Evolutionary conservation across 78 protist species (phyloP).

Genomic region (Emiliania huxleyi): DNA sequence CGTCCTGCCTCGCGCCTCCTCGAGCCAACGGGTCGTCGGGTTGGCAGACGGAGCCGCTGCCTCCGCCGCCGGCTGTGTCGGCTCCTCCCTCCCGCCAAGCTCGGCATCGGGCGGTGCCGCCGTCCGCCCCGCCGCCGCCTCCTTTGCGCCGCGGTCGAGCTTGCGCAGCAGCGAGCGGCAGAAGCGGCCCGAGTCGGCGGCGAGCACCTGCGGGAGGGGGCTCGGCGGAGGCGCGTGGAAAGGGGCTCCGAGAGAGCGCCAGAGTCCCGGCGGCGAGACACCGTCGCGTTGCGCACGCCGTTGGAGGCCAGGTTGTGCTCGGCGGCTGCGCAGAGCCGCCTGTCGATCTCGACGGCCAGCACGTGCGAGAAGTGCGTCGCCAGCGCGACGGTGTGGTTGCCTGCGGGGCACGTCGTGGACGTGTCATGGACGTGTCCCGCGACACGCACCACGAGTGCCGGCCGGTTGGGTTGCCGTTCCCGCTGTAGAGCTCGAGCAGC

Average conservation of each 20-base stretch:
- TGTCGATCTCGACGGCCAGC: constrained; percentile 39
- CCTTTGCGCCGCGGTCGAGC: neutral
- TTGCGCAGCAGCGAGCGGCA: neutral
- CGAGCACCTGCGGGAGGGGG: too few relatives aligned
- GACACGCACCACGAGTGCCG: neutral
- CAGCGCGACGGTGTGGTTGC: constrained; percentile 41
- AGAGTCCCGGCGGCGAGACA: too few relatives aligned
- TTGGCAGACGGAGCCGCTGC: too few relatives aligned
- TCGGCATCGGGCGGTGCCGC: too few relatives aligned
- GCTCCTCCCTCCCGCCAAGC: too few relatives aligned
- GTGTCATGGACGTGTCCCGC: too few relatives aligned
- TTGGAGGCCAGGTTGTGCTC: neutral
- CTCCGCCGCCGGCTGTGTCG: too few relatives aligned
- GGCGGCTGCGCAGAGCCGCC: neutral
- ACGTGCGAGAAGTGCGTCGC: neutral
- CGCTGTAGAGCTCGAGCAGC: constrained; percentile 41
- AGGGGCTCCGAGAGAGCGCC: too few relatives aligned
- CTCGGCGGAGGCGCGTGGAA: too few relatives aligned
- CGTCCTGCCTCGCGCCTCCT: neutral
- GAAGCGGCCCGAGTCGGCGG: neutral
- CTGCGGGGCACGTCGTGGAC: too few relatives aligned
- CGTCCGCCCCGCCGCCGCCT: too few relatives aligned
- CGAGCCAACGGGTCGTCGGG: neutral
- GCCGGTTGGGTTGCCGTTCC: constrained; percentile 34
- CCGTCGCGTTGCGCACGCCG: constrained; percentile 4